These are phyloP conservation scores for Podospora australis DNA, from an alignment of 495 filamentous ascomycete species.

Conservation along the genomic window DNA sequence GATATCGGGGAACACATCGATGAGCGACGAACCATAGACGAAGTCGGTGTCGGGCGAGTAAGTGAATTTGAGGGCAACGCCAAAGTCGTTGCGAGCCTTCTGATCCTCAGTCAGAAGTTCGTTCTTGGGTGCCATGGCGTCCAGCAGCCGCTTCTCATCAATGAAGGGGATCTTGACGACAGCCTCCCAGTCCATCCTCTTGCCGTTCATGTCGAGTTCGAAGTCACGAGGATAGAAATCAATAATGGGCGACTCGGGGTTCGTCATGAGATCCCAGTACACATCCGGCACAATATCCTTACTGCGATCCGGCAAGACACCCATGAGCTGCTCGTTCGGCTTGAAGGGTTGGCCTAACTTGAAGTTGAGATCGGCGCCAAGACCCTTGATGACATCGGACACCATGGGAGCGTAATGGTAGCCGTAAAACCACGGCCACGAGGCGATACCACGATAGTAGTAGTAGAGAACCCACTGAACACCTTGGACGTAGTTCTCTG, in stretches of 20 bases:
- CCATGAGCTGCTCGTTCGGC: conserved; percentile 97
- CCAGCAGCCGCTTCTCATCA: conserved; percentile 75
- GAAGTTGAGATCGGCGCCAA: conserved; percentile 86
- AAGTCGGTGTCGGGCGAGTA: conserved; percentile 72
- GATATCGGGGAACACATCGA: conserved; percentile 88
- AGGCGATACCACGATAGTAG: conserved; percentile 94
- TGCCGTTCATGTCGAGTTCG: conserved; percentile 98
- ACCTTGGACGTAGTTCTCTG: conserved; percentile 96
- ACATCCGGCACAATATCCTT: conserved; percentile 87
- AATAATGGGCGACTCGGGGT: conserved; percentile 85
- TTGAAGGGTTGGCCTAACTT: conserved; percentile 87
- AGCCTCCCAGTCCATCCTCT: conserved; percentile 99
- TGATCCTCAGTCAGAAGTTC: conserved; percentile 68
- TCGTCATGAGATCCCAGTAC: conserved; percentile 91
- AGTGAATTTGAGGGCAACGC: conserved; percentile 86
- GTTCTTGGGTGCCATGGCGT: conserved; percentile 80
- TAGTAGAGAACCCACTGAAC: conserved; percentile 98
- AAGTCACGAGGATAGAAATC: conserved; percentile 98
- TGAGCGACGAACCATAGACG: conserved; percentile 75
- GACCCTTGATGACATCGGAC: conserved; percentile 78
- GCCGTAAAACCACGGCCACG: conserved; percentile 96
- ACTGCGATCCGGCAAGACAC: conserved; percentile 92
- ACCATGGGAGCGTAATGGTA: conserved; percentile 98
- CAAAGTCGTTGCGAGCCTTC: conserved; percentile 79
- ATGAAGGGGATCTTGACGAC: conserved; percentile 99